Evolutionary conservation across 208 protist species (phyloP).

Genomic region (Balamuthia mandrillaris): DNA sequence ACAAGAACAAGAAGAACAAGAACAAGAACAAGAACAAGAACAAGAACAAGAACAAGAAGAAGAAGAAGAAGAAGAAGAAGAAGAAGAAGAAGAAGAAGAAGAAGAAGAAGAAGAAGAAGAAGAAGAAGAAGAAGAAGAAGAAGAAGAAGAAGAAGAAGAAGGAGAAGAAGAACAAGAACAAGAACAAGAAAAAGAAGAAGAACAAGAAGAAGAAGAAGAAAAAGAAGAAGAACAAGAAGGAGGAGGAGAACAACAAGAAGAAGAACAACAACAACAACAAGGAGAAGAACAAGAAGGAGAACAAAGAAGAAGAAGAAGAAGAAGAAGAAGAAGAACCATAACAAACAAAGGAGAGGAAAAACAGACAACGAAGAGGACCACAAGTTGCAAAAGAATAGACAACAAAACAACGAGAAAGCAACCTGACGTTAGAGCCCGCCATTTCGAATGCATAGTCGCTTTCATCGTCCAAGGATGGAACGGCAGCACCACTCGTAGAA

Average conservation of each 20-base stretch:
- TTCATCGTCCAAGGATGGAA: background rate
- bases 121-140: background rate
- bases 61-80: no score
- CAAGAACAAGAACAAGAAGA: background rate
- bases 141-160: background rate
- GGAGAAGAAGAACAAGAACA: background rate
- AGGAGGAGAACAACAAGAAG: no score
- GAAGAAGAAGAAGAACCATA: no score
- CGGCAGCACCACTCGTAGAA: background rate
- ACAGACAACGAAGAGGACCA: no score
- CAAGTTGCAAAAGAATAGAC: no score
- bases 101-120: background rate
- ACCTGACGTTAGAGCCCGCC: constrained; percentile 10
- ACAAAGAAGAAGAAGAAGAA: no score
- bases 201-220: background rate
- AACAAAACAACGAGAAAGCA: no score
- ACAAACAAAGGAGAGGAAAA: no score
- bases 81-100: no score
- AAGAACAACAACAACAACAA: no score
- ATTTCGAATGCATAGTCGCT: constrained; percentile 52
- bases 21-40: background rate
- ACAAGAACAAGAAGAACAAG: background rate
- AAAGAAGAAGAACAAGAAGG: background rate
- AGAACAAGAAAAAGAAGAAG: background rate
- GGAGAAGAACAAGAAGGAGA: no score